Conservation (phyloP, 2,329 filamentous ascomycete species). For the Penicillium janthinellum region DNA sequence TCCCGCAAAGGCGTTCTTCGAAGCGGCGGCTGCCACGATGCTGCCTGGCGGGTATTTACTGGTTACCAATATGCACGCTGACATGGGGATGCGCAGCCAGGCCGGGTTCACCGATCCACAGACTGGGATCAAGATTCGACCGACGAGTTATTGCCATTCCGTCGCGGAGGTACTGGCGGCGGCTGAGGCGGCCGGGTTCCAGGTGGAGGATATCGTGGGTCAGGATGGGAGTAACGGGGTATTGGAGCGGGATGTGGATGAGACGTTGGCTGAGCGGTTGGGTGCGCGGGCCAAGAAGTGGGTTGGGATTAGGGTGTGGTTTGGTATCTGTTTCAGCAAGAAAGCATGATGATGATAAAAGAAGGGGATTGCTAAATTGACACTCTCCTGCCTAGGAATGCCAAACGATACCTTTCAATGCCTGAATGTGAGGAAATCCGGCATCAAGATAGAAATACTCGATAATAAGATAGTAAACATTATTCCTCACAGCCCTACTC, state of each 20-base stretch:
- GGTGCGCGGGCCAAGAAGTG: conserved; percentile 66
- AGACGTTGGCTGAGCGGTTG: conserved; percentile 59
- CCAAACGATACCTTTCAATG: too few species aligned
- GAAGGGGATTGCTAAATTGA: neutral
- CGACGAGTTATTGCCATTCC: conserved; percentile 60
- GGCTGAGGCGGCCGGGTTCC: conserved; percentile 51
- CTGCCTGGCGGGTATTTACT: conserved; percentile 53
- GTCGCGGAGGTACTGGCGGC: conserved; percentile 55
- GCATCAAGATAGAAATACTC: too few species aligned
- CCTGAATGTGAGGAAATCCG: too few species aligned
- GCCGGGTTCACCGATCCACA: conserved; percentile 62
- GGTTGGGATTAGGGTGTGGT: conserved; percentile 60
- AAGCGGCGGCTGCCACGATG: conserved; percentile 48
- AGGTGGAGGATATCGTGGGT: conserved; percentile 38
- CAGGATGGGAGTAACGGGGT: conserved; percentile 28
- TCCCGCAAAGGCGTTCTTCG: conserved; percentile 60
- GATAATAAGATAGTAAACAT: too few species aligned
- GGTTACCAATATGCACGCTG: conserved; percentile 69
- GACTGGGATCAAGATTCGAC: conserved; percentile 60
- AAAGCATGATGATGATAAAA: conserved; percentile 20
- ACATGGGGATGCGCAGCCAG: conserved; percentile 62
- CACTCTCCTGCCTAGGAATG: too few species aligned
- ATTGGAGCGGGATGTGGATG: conserved; percentile 50
- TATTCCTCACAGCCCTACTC: too few species aligned
- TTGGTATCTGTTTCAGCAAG: conserved; percentile 52